These are phyloP conservation scores for Immersiporthe knoxdaviesiana DNA, from an alignment of 2,329 filamentous ascomycete species.

Conservation along the genomic window DNA sequence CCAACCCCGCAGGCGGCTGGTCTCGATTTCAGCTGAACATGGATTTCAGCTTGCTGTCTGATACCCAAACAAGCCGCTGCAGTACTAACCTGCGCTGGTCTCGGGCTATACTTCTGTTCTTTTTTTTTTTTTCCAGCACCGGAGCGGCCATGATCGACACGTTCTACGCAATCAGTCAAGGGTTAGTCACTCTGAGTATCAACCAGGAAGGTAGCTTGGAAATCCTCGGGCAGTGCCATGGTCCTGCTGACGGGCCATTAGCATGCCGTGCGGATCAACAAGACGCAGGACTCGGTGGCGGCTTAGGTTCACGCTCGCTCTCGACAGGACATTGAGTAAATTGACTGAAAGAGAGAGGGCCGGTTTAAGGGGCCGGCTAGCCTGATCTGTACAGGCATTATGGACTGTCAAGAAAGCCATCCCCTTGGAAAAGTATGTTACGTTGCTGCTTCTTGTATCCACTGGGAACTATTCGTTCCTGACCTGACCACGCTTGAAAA, in stretches of 20 bases:
- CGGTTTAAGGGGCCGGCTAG: neutral
- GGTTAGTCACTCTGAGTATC: neutral
- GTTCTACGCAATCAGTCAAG: neutral
- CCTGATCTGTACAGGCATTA: neutral
- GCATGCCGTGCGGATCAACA: slow-evolving; percentile 72
- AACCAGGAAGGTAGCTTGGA: too few relatives aligned
- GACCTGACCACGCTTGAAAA: neutral
- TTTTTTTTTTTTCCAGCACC: neutral
- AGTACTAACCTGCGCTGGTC: neutral
- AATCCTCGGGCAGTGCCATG: neutral
- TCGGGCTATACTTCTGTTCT: neutral
- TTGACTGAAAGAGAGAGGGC: too few relatives aligned
- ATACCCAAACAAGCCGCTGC: neutral
- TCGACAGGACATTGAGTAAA: slow-evolving; percentile 61
- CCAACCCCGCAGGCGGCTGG: slow-evolving; percentile 70
- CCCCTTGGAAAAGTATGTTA: neutral
- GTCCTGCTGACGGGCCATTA: slow-evolving; percentile 65
- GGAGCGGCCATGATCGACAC: slow-evolving; percentile 2
- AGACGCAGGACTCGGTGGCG: slow-evolving; percentile 79
- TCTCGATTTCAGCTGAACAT: slow-evolving; percentile 33
- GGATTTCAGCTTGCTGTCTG: neutral
- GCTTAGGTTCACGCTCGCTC: slow-evolving; percentile 68
- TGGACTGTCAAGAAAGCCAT: too few relatives aligned
- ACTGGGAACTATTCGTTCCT: neutral
- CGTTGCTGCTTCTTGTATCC: neutral